Base-by-base conservation (phyloP, 805 yeast species). In the Saccharomycopsis malanga region DNA sequence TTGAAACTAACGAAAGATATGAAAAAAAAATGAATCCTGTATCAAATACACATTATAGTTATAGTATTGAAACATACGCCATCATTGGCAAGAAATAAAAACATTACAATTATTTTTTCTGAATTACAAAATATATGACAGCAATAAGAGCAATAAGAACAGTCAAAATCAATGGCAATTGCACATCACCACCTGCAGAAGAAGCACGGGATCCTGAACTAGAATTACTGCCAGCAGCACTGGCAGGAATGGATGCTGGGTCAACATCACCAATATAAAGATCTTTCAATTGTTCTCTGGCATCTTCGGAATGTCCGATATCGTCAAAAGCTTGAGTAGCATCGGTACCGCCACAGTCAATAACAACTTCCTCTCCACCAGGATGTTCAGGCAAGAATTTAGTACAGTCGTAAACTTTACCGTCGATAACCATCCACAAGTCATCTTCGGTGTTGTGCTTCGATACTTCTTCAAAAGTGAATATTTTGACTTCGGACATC, bases 261-360 rank as follows among this genome's bases (percentile, higher is more conserved):
- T 88, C 89, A 44, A 91, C 72, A 45, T 74, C 81, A 55, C 98
- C 98, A 50, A 93, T 74, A 56, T 75, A 70, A 61, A 87, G 69
- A 35, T 75, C 78, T 39, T 68, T 72, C 58, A 93, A 71, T 56
- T 83, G 72, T 58, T 83, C 93, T 57, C 81, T 79, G 35, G 99
- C 98, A 56, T 89, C 96, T 54, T 89, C 97, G 30, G 98, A 87
- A 69, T 93, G 99, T 30, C 99, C 99, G 62, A 93, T 89, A 61
- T 87, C 96, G 64, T 77, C 80, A 55, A 79, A 80, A 21, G 80
- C 76, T 42, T 62, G 67, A 12, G 86, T 79, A 45, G 88, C 89
- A 62, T 87, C 95, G 50, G 74, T 73, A 38, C 95, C 96, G 27
- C 84, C 95, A 60, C 79, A 74, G 56, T 86, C 95, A 43, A 77